These are phyloP conservation scores for Streptanthus diversifolius DNA, from an alignment of 345 rosid genomes.

Conservation along the genomic window DNA sequence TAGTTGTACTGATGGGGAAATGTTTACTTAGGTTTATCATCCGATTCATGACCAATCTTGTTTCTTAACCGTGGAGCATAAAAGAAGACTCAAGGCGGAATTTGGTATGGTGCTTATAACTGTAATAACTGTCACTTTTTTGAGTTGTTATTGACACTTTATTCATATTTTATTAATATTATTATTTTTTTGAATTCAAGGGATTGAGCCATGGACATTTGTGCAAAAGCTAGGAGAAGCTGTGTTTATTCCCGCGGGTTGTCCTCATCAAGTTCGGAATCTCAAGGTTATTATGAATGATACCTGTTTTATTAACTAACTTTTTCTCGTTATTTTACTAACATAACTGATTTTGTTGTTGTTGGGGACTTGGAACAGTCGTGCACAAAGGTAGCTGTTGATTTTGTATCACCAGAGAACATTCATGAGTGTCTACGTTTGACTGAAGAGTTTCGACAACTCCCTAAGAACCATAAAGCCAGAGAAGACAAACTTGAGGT, in stretches of 20 bases:
- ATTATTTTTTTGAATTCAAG: conserved; percentile 35
- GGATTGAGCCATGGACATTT: conserved; percentile 92
- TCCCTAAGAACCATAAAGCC: conserved; percentile 75
- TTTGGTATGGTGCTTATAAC: conserved; percentile 44
- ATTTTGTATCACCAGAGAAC: conserved; percentile 93
- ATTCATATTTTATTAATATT: neutral
- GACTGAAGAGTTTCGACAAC: conserved; percentile 83
- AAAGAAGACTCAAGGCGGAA: conserved; percentile 73
- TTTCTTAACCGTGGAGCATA: conserved; percentile 68
- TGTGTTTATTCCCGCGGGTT: conserved; percentile 92
- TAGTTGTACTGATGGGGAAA: neutral
- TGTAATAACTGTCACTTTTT: neutral
- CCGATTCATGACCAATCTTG: conserved; percentile 86
- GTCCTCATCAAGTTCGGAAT: conserved; percentile 98
- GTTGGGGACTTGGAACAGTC: conserved; percentile 46
- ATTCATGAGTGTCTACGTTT: conserved; percentile 68
- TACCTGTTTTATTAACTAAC: neutral
- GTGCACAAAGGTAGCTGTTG: conserved; percentile 90
- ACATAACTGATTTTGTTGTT: neutral
- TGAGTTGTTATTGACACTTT: neutral
- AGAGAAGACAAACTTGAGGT: conserved; percentile 99
- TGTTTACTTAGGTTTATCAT: conserved; percentile 53
- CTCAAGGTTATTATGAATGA: conserved; percentile 53
- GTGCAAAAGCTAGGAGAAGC: conserved; percentile 84
- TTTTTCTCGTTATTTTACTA: neutral